Conservation (phyloP, 768 basidiomycete species). For the Boletus reticuloceps region DNA sequence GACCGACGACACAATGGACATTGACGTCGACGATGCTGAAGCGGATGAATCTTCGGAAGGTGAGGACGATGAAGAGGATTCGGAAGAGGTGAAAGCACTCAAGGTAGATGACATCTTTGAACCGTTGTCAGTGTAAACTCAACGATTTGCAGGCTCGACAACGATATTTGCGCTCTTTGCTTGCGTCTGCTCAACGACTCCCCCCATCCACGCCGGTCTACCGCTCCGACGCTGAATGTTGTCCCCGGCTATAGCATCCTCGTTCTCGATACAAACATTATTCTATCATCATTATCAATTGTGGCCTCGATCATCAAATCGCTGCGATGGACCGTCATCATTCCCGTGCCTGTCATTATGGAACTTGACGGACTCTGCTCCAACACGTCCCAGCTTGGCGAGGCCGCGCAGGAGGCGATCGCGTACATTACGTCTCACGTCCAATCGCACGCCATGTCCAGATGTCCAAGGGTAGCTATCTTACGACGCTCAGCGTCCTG, state of each 20-base stretch:
- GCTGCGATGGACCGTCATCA: conserved; percentile 79
- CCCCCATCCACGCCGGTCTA: conserved; percentile 28
- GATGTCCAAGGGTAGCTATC: conserved; percentile 93
- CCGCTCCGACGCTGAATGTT: conserved; percentile 47
- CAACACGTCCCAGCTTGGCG: conserved; percentile 65
- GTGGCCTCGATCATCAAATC: conserved; percentile 77
- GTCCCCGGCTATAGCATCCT: conserved; percentile 87
- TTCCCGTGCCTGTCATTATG: conserved; percentile 94
- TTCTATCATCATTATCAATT: conserved; percentile 77
- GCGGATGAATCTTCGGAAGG: conserved; percentile 44
- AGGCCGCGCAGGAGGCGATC: conserved; percentile 71
- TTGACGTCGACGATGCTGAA: conserved; percentile 55
- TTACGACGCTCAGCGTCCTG: conserved; percentile 81
- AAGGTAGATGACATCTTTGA: conserved; percentile 53
- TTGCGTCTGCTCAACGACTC: conserved; percentile 43
- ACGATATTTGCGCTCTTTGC: conserved; percentile 67
- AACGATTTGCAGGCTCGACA: conserved; percentile 56
- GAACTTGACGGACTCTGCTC: conserved; percentile 89
- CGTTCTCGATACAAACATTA: conserved; percentile 92
- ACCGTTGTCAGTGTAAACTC: conserved; percentile 6
- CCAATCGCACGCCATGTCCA: conserved; percentile 64
- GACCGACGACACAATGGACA: conserved; percentile 70
- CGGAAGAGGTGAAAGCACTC: conserved; percentile 71
- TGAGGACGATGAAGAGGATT: conserved; percentile 57
- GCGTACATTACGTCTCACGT: conserved; percentile 73